A percentile compares a stretch with the other conserved stretches of the same genome.
Conservation (phyloP, 371 early-diverging fungal genomes). For the Mortierella sp. region DNA sequence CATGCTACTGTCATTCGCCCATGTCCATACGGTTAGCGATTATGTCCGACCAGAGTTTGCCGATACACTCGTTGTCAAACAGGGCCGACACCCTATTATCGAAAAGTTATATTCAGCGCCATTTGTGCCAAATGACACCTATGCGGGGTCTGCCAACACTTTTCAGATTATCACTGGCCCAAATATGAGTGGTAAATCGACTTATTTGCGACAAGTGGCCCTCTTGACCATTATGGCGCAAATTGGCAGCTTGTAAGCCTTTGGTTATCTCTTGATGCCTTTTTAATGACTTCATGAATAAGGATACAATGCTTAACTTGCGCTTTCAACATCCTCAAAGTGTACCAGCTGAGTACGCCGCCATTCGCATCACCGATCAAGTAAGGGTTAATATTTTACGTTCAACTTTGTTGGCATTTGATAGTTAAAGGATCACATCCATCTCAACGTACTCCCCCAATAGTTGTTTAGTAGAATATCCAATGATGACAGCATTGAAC, state of each 20-base stretch:
- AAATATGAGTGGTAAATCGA: constrained; percentile 98
- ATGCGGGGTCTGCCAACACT: constrained; percentile 70
- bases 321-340: constrained; percentile 45
- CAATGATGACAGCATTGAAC: constrained; percentile 76
- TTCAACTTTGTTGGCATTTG: not conserved
- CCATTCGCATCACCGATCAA: constrained; percentile 81
- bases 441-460: too few species aligned
- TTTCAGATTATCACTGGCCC: constrained; percentile 96
- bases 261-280: not conserved
- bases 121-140: constrained; percentile 86
- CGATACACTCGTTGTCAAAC: constrained; percentile 81
- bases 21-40: constrained; percentile 66
- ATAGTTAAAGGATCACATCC: not conserved
- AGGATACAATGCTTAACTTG: too few species aligned
- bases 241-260: constrained; percentile 85
- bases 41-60: constrained; percentile 87
- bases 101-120: constrained; percentile 64
- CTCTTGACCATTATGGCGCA: constrained; percentile 95
- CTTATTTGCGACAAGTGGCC: constrained; percentile 94
- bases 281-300: too few species aligned
- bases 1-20: constrained; percentile 81
- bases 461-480: constrained; percentile 78
- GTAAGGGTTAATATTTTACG: constrained; percentile 53
- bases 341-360: constrained; percentile 93
- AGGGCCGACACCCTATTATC: constrained; percentile 87